Evolutionary conservation across 805 yeast genomes (phyloP), one percentile per base, ranked within the genome.

Genomic region (Lachancea lanzarotensis): DNA sequence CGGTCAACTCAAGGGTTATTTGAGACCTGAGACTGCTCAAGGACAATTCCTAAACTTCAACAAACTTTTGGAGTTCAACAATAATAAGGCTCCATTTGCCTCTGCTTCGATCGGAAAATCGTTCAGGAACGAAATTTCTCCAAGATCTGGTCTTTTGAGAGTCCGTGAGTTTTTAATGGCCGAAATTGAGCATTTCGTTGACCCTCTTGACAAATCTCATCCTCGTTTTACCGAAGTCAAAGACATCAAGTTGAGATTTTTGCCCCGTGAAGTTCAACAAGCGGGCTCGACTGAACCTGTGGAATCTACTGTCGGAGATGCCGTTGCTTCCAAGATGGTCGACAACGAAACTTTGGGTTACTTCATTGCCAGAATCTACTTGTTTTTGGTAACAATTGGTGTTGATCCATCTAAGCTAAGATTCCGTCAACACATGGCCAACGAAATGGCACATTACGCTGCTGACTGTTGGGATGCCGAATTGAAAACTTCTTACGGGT

Each of bases 391-490:
- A 52, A 86, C 84, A 65, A 87, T 93, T 61, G 99, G 99, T 73
- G 89, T 90, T 54, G 91, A 93, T 67, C 74, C 82, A 49, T 63
- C 70, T 46, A 81, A 88, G 61, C 70, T 93, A 66, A 81, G 99
- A 68, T 93, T 93, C 80, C 85, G 99, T 75, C 98, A 93, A 74
- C 99, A 93, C 71, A 82, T 93, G 95, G 76, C 82, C 57, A 93
- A 93, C 66, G 99, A 93, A 74, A 93, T 93, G 99, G 99, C 99
- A 16, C 99, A 93, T 69, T 93, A 93, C 68, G 98, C 98, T 49
- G 82, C 95, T 55, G 99, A 93, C 72, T 93, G 99, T 75, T 93
- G 99, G 99, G 99, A 93, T 72, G 97, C 95, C 53, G 99, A 93
- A 74, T 75, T 93, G 60, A 82, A 85, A 57, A 82, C 96, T 35